Conservation (phyloP, 176 grass and related monocot species). For the Chrysopogon serrulatus region DNA sequence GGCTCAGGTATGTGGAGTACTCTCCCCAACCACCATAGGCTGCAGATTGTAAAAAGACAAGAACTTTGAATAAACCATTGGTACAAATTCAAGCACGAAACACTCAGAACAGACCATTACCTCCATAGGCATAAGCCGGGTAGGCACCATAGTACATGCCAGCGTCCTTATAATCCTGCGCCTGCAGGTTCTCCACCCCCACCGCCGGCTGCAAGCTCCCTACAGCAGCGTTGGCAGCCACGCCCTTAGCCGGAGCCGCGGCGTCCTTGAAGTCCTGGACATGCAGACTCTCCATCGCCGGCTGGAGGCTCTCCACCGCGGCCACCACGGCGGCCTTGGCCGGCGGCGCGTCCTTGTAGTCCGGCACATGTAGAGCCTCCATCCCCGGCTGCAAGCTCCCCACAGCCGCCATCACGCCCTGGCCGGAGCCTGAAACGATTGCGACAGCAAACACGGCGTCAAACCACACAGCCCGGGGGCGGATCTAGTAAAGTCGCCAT, state of each 20-base stretch:
- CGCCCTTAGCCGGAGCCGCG: neutral
- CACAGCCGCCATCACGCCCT: neutral
- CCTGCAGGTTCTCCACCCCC: conserved; percentile 22
- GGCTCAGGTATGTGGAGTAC: conserved; percentile 36
- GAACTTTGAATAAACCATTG: neutral
- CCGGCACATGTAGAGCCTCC: conserved; percentile 32
- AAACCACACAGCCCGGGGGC: neutral
- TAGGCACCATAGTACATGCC: conserved; percentile 49
- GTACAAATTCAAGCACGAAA: neutral
- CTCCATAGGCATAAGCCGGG: conserved; percentile 49
- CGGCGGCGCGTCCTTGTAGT: conserved; percentile 26
- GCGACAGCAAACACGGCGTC: neutral
- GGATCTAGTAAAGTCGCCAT: neutral
- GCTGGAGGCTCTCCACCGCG: neutral
- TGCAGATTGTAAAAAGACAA: conserved; percentile 3
- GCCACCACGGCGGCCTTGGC: neutral
- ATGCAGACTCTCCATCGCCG: conserved; percentile 30
- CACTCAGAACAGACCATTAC: conserved; percentile 11
- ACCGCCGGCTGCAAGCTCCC: conserved; percentile 1
- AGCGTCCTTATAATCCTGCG: conserved; percentile 39
- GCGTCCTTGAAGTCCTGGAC: conserved; percentile 34
- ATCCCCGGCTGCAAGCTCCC: conserved; percentile 12
- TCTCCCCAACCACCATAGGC: conserved; percentile 60
- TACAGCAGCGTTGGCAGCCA: neutral
- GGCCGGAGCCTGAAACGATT: conserved; percentile 3